These are phyloP conservation scores for Salicornia ramosissima DNA, from an alignment of 148 eudicot genomes.

Conservation along the genomic window DNA sequence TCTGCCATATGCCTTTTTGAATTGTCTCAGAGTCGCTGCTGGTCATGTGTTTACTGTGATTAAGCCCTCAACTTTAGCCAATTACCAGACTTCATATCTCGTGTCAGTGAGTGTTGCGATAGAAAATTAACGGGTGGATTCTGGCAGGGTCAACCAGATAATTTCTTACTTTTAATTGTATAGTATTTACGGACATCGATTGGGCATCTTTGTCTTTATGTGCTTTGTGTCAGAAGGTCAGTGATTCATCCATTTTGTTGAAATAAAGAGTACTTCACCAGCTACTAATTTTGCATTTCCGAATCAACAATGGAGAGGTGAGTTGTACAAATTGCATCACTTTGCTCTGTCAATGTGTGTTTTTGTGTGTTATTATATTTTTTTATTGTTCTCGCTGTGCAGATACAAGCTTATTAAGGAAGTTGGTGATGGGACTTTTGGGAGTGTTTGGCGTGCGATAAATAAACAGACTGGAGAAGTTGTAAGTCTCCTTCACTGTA, in stretches of 20 bases:
- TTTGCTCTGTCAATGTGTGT: background rate
- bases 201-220: constrained; percentile 23
- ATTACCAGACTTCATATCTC: constrained; percentile 24
- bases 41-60: constrained; percentile 32
- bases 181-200: constrained; percentile 32
- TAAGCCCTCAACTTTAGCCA: constrained; percentile 40
- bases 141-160: constrained; percentile 37
- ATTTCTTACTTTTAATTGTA: constrained; percentile 27
- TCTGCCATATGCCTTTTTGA: constrained; percentile 23
- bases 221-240: constrained; percentile 20
- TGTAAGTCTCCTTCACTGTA: constrained; percentile 37
- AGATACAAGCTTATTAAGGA: constrained; percentile 75
- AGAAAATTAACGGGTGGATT: constrained; percentile 38
- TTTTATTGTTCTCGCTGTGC: constrained; percentile 12
- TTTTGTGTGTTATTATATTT: background rate
- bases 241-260: constrained; percentile 24
- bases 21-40: constrained; percentile 26
- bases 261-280: constrained; percentile 40
- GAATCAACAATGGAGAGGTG: constrained; percentile 68
- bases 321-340: constrained; percentile 7
- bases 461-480: constrained; percentile 85
- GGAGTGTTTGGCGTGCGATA: constrained; percentile 87
- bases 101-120: constrained; percentile 20
- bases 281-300: constrained; percentile 25
- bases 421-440: constrained; percentile 95